phyloP scores from a whole-genome alignment of 148 eudicot species.

The Rhododendron molle region DNA sequence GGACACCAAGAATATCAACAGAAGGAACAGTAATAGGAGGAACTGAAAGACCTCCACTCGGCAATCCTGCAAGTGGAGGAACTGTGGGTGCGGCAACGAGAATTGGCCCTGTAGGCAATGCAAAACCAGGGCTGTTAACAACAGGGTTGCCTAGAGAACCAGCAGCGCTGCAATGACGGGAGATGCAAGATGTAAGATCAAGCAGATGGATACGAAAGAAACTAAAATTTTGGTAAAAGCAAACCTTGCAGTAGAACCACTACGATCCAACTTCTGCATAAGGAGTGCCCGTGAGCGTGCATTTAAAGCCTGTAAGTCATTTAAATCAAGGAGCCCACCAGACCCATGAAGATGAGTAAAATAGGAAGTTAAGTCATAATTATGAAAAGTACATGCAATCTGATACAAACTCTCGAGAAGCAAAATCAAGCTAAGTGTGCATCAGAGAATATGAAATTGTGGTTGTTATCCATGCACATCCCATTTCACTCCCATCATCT shows the following conservation, averaged over 20 bases:
- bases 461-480: not conserved
- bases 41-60: conserved; percentile 35
- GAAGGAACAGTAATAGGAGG: conserved; percentile 47
- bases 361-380: not conserved
- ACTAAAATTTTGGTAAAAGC: conserved; percentile 3
- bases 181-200: conserved; percentile 14
- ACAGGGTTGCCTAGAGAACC: conserved; percentile 39
- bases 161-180: conserved; percentile 39
- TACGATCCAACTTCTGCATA: conserved; percentile 89
- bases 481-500: not conserved
- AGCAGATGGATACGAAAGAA: conserved; percentile 8
- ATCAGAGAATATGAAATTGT: no score
- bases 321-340: not conserved
- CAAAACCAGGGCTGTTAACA: conserved; percentile 27
- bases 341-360: not conserved
- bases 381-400: not conserved
- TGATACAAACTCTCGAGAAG: not conserved
- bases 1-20: conserved; percentile 60
- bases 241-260: conserved; percentile 64
- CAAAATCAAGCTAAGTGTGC: not conserved
- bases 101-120: conserved; percentile 31
- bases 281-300: conserved; percentile 84
- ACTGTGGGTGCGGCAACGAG: conserved; percentile 28
- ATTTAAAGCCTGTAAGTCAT: conserved; percentile 60
- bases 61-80: conserved; percentile 35